These are phyloP conservation scores for Ustilago crameri DNA, from an alignment of 1,284 basidiomycete species.

Conservation along the genomic window DNA sequence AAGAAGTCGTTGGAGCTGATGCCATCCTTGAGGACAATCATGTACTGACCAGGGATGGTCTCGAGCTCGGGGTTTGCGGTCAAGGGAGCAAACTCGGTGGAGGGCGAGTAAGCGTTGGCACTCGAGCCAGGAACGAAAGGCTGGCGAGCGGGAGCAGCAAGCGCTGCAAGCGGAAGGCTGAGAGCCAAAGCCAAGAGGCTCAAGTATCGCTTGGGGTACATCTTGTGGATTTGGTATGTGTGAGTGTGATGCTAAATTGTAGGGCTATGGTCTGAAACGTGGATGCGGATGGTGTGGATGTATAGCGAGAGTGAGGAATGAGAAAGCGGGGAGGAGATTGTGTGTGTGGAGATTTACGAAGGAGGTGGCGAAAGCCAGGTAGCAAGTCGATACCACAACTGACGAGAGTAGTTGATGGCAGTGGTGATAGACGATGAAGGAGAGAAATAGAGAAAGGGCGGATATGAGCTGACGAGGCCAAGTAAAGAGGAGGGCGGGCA, in stretches of 20 bases:
- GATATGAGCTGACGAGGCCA: constrained; percentile 13
- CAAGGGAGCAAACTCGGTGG: constrained; percentile 46
- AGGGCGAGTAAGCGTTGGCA: constrained; percentile 46
- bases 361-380: constrained; percentile 6
- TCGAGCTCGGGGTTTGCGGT: constrained; percentile 54
- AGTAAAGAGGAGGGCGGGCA: constrained; percentile 12
- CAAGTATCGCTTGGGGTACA: constrained; percentile 52
- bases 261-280: neutral
- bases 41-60: constrained; percentile 62
- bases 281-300: neutral
- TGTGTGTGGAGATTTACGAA: constrained; percentile 1
- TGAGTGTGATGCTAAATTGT: constrained; percentile 4
- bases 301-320: neutral
- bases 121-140: constrained; percentile 52
- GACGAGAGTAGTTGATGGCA: constrained; percentile 12
- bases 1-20: constrained; percentile 55
- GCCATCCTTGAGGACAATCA: constrained; percentile 66
- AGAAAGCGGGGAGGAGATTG: neutral
- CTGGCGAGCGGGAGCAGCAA: constrained; percentile 50
- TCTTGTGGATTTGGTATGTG: constrained; percentile 10
- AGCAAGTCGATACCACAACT: constrained; percentile 14
- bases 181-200: constrained; percentile 51
- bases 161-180: constrained; percentile 41
- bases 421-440: constrained; percentile 17
- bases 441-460: constrained; percentile 9